Percentiles rank a stretch among this genome's conserved stretches.
phyloP scores from a whole-genome alignment of 108 stramenopile species.

The Cylindrotheca fusiformis region DNA sequence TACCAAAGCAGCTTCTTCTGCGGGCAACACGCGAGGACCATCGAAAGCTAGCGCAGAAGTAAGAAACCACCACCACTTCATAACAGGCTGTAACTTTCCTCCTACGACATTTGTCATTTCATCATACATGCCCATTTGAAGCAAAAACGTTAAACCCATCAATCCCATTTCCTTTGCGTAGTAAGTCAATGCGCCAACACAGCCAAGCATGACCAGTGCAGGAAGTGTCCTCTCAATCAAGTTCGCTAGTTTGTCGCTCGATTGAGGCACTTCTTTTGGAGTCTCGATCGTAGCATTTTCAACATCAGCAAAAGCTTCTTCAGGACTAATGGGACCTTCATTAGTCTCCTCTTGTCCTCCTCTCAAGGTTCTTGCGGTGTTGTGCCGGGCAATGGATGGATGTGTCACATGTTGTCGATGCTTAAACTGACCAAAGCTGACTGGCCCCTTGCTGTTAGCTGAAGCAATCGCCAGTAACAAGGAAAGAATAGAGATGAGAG shows the following conservation, averaged over 20 bases:
- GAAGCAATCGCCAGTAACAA: too few species aligned
- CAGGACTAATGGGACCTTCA: too few species aligned
- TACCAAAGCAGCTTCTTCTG: slow-evolving; percentile 19
- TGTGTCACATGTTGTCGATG: too few species aligned
- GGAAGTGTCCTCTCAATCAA: slow-evolving; percentile 22
- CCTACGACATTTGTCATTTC: slow-evolving; percentile 47
- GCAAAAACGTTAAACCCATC: slow-evolving; percentile 38
- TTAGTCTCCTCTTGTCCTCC: background rate
- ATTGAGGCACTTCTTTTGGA: background rate
- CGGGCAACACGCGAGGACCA: slow-evolving; percentile 23
- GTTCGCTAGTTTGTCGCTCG: slow-evolving; percentile 2
- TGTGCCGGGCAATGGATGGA: too few species aligned
- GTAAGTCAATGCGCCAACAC: slow-evolving; percentile 14
- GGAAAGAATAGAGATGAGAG: too few species aligned
- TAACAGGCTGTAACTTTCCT: slow-evolving; percentile 12
- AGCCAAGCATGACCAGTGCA: slow-evolving; percentile 54
- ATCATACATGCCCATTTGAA: slow-evolving; percentile 56
- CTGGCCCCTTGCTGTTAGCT: too few species aligned
- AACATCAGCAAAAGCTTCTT: background rate
- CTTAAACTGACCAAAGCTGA: too few species aligned
- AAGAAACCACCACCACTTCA: slow-evolving; percentile 72
- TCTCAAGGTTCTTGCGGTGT: too few species aligned
- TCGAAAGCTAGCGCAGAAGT: slow-evolving; percentile 28
- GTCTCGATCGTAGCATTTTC: background rate
- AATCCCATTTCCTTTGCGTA: slow-evolving; percentile 45